Conservation (phyloP, 108 stramenopile species). For the Conticribra weissflogii region DNA sequence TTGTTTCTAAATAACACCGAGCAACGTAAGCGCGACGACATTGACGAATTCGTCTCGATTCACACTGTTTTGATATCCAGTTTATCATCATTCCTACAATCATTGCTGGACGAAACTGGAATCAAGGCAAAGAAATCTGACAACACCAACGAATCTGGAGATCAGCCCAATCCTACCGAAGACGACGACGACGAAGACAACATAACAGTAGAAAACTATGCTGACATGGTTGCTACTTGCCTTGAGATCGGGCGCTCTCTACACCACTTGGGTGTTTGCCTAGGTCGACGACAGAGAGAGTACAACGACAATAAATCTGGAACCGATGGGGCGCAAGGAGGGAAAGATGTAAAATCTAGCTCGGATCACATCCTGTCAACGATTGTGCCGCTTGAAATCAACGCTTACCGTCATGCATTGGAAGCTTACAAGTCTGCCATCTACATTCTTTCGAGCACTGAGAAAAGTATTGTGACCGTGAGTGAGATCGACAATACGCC, state of each 20-base stretch:
- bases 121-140: background rate
- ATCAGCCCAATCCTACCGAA: background rate
- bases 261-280: slow-evolving; percentile 53
- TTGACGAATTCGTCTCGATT: slow-evolving; percentile 16
- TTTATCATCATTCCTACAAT: slow-evolving; percentile 29
- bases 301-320: slow-evolving; percentile 1
- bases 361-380: background rate
- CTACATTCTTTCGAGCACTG: slow-evolving; percentile 26
- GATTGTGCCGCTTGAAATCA: slow-evolving; percentile 30
- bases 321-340: background rate
- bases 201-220: slow-evolving; percentile 30
- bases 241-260: slow-evolving; percentile 55
- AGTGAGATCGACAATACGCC: background rate
- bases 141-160: background rate
- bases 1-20: slow-evolving; percentile 19
- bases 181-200: background rate
- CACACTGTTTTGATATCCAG: slow-evolving; percentile 30
- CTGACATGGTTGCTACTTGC: slow-evolving; percentile 43
- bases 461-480: background rate
- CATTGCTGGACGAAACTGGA: slow-evolving; percentile 27
- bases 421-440: slow-evolving; percentile 43
- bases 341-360: background rate
- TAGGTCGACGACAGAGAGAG: slow-evolving; percentile 51
- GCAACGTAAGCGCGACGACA: slow-evolving; percentile 20
- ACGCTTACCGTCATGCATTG: slow-evolving; percentile 34